Evolutionary conservation across 805 yeast genomes (phyloP).

Genomic region (Wickerhamomyces ciferrii): DNA sequence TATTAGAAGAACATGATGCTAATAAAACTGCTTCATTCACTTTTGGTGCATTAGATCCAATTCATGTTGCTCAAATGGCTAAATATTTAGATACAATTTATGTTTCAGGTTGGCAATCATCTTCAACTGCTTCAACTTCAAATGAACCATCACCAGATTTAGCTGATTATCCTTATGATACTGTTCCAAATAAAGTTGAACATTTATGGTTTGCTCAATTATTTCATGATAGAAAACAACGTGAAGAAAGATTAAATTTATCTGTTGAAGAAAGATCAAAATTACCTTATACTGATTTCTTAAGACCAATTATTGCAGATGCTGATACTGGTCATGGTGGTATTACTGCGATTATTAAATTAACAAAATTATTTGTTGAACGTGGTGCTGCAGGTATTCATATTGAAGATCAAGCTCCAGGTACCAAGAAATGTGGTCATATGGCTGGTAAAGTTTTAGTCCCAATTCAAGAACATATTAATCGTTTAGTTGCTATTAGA

Average conservation of each 20-base stretch:
- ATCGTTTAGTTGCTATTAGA: conserved; percentile 89
- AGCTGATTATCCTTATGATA: conserved; percentile 98
- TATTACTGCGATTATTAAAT: conserved; percentile 89
- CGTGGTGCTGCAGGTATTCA: conserved; percentile 99
- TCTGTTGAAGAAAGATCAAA: conserved; percentile 63
- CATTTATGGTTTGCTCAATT: conserved; percentile 95
- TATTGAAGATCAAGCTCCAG: conserved; percentile 98
- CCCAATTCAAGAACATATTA: conserved; percentile 96
- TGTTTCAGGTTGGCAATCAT: conserved; percentile 98
- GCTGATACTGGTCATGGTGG: conserved; percentile 99
- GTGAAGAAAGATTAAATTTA: conserved; percentile 52
- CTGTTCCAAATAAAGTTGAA: conserved; percentile 97
- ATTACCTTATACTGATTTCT: conserved; percentile 73
- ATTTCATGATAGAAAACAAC: conserved; percentile 96
- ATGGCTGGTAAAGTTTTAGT: conserved; percentile 98
- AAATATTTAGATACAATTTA: conserved; percentile 88
- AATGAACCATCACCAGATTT: conserved; percentile 98
- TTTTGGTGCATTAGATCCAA: conserved; percentile 94
- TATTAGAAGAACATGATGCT: conserved; percentile 67
- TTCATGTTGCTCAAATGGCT: conserved; percentile 96
- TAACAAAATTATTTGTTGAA: conserved; percentile 93
- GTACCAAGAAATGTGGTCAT: conserved; percentile 98
- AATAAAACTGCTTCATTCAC: conserved; percentile 79
- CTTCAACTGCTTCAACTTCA: conserved; percentile 95
- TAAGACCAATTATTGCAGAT: conserved; percentile 94